phyloP scores from a whole-genome alignment of 1,284 basidiomycete genomes.

The Xerocomus minutiporus region DNA sequence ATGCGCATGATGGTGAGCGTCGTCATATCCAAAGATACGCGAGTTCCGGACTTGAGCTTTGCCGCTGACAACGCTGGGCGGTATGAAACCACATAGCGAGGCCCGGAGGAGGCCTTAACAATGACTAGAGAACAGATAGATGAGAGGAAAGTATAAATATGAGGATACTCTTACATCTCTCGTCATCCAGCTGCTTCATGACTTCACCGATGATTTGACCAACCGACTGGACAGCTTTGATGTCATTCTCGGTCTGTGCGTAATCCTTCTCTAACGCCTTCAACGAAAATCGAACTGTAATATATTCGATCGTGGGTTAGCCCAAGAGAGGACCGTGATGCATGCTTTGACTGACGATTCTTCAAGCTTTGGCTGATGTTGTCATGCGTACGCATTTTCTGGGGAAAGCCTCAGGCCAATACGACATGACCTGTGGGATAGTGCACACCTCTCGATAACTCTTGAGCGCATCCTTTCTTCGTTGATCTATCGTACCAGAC shows the following conservation, averaged over 20 bases:
- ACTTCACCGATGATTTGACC: conserved; percentile 99
- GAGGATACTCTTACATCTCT: conserved; percentile 71
- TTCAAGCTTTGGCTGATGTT: conserved; percentile 79
- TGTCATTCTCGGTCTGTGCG: conserved; percentile 97
- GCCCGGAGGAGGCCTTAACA: conserved; percentile 97
- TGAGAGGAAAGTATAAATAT: conserved; percentile 4
- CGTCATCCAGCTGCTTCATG: conserved; percentile 97
- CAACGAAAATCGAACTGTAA: conserved; percentile 73
- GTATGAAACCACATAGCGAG: conserved; percentile 98
- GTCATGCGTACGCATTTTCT: conserved; percentile 93
- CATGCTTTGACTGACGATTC: conserved; percentile 57
- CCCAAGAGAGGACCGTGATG: not conserved
- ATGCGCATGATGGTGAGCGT: conserved; percentile 99
- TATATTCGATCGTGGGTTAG: conserved; percentile 5
- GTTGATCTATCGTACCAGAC: conserved; percentile 53
- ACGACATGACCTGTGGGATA: not conserved
- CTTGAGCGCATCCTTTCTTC: conserved; percentile 61
- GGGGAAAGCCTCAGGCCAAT: conserved; percentile 12
- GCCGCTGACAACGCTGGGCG: conserved; percentile 87
- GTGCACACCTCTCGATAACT: conserved; percentile 58
- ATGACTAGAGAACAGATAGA: conserved; percentile 62
- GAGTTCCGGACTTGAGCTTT: conserved; percentile 92
- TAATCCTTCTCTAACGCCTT: conserved; percentile 87
- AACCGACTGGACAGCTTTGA: conserved; percentile 98
- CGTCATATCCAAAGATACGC: conserved; percentile 99